Base-by-base conservation (phyloP, 2,329 filamentous ascomycete genomes). In the Colletotrichum costaricense region DNA sequence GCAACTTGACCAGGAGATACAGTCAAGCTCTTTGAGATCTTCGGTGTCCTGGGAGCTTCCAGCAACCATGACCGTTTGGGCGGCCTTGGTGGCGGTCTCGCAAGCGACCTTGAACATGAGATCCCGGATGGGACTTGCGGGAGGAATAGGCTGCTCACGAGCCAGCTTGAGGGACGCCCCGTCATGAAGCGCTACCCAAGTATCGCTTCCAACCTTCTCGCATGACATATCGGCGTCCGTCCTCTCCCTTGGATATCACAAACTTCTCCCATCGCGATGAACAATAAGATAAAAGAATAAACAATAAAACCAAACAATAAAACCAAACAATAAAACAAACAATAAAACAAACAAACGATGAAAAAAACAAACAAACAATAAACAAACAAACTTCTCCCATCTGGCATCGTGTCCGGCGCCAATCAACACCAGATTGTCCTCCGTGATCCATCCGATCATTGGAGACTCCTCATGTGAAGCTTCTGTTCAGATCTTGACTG, bases 191-290 rank as follows among this genome's bases (percentile, higher is more conserved):
- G 68, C 82, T 84, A 7, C 84, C 85, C 65, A 95, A 83, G 84
- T 95, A 97, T 77, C 91, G 88, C 82, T 94, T 96, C 95, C 95
- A 97, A 2, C 93, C 94, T 78, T 95, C 92, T 75, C 93, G 88
- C 35, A 91, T 84, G 75, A 93, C 90, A 64, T 90, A 86, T 57
- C 91, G 88, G 76, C 89, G 91, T 11, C 94, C 93, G 74, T 93
- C 91, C 26, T 92, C 89, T 16, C 89, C 89, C 68, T 93, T 88
- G n/a, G 88, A 88, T 64, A 97, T 85, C 24, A 92, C 86, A 78
- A 97, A 98, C 28, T 30, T 30, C 28, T 30, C 4, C 4, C 28
- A 5, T 30, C 28, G 28, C 28, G 28, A 7, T 30, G 28, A 30
- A 30, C 28, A 7, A 30, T 30, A 30, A 30, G 2, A 30, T 30